These are phyloP conservation scores for Verticillium alfalfae DNA, from an alignment of 2,329 filamentous ascomycete genomes.

Conservation along the genomic window DNA sequence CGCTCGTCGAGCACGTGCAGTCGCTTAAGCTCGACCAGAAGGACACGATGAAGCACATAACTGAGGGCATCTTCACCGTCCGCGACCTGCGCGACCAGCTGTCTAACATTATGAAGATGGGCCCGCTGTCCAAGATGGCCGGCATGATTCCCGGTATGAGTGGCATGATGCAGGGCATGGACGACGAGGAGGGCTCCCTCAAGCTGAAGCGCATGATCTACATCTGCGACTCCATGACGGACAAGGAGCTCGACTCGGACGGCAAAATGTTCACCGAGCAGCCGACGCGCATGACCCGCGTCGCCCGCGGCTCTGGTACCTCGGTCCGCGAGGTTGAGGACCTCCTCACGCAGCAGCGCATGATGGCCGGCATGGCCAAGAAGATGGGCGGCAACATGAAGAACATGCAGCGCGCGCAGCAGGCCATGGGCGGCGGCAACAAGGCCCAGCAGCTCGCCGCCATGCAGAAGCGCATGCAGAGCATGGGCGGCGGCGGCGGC, in stretches of 20 bases:
- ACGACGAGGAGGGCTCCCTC: constrained; percentile 89
- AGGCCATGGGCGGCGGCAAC: constrained; percentile 84
- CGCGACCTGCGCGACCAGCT: constrained; percentile 93
- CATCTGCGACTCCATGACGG: constrained; percentile 97
- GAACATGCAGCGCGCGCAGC: constrained; percentile 92
- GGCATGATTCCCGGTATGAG: constrained; percentile 97
- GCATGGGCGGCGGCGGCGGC: constrained; percentile 74
- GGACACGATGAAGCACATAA: constrained; percentile 98
- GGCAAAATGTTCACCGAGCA: constrained; percentile 92
- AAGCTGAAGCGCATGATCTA: constrained; percentile 99
- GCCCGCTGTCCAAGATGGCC: constrained; percentile 91
- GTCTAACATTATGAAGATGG: constrained; percentile 99
- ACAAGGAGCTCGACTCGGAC: constrained; percentile 90
- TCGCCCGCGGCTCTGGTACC: constrained; percentile 86
- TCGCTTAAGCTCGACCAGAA: constrained; percentile 94
- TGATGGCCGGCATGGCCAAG: constrained; percentile 99
- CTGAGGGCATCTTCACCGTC: constrained; percentile 92
- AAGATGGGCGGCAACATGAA: constrained; percentile 98
- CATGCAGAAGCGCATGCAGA: constrained; percentile 92
- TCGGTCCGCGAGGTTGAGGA: constrained; percentile 92
- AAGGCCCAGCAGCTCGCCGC: constrained; percentile 91
- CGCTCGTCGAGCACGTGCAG: constrained; percentile 93
- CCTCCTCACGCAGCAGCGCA: constrained; percentile 91
- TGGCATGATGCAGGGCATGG: constrained; percentile 91
- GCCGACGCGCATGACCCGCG: constrained; percentile 85